Evolutionary conservation across 2,329 filamentous ascomycete species (phyloP), one percentile per base, ranked within the genome.

Genomic region (Fusarium staphyleae): DNA sequence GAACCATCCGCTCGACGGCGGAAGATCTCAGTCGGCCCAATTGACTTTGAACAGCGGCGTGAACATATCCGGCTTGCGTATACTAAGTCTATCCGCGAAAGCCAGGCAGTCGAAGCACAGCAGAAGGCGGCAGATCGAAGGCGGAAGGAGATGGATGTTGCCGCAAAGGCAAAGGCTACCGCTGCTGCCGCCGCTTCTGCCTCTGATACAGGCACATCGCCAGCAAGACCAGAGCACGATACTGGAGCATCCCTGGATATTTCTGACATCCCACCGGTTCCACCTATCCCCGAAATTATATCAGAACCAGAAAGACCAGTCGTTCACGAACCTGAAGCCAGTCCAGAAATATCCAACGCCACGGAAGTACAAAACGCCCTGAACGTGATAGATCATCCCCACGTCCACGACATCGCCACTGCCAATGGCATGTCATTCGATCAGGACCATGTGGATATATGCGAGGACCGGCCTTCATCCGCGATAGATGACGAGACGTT

Each of bases 61-160:
- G 88, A 91, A 68, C 86, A 87, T 55, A 96, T 96, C 66, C 88
- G 93, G 64, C 85, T 91, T 50, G 91, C 91, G 12, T 93, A 96
- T 72, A 93, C 86, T 64, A 90, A 89, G 69, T 91, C 89, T n/a
- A 86, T 95, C 40, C 84, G 88, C 58, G 88, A 91, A 68, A 88
- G 78, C 65, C 87, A 90, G 68, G 86, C 82, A 52, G 73, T 77
- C n/a, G 80, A 81, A 51, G 80, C 78, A 44, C 78, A 80, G 67
- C 75, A 80, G 69, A 75, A 76, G 44, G 81, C 81, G 28, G 81
- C 80, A 16, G 81, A 85, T 56, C 64, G 65, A 49, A 81, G 78
- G 60, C 76, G 78, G 57, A 81, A 77, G 68, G 80, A 82, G 59
- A 71, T 80, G 67, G 77, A 82, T 63, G 75, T 74, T 53, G 75